Conservation (phyloP, 192 early-diverging fungal species). For the Coemansia sp. region DNA sequence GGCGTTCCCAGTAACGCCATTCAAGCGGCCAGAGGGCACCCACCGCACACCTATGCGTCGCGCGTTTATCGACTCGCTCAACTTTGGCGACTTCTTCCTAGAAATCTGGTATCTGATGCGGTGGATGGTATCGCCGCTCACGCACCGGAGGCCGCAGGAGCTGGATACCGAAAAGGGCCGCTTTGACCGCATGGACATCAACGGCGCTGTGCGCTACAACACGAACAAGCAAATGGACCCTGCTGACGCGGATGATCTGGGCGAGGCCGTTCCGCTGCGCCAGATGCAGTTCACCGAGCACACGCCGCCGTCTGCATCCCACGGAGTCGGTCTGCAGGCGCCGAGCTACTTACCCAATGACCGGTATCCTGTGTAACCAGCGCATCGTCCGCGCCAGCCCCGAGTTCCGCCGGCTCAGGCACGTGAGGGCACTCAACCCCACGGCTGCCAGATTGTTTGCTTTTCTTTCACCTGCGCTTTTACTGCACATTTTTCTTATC, state of each 20-base stretch:
- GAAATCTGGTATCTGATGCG: constrained; percentile 51
- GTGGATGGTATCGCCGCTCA: constrained; percentile 42
- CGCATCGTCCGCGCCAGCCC: not conserved
- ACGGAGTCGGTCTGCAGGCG: not conserved
- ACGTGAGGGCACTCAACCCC: not conserved
- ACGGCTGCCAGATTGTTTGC: not conserved
- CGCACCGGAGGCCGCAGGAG: constrained; percentile 23
- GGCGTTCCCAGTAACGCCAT: constrained; percentile 46
- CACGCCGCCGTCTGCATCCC: constrained; percentile 4
- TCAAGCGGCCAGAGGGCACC: constrained; percentile 36
- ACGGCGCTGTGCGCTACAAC: constrained; percentile 47
- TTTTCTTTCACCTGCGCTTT: not conserved
- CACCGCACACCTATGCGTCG: constrained; percentile 46
- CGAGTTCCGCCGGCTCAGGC: not conserved
- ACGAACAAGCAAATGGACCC: constrained; percentile 26
- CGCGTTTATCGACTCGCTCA: constrained; percentile 52
- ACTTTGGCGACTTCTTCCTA: constrained; percentile 49
- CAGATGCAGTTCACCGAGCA: constrained; percentile 16
- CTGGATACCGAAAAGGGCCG: constrained; percentile 51
- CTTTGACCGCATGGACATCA: constrained; percentile 55
- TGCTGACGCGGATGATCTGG: constrained; percentile 20
- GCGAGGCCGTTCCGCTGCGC: constrained; percentile 38
- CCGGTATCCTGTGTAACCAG: constrained; percentile 5
- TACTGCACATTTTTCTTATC: too few relatives aligned
- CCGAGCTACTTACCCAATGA: constrained; percentile 5